Percentiles rank a stretch among this genome's conserved stretches.
Conservation (phyloP, 176 grass and related monocot genomes). For the Rhipidocladum racemiflorum region DNA sequence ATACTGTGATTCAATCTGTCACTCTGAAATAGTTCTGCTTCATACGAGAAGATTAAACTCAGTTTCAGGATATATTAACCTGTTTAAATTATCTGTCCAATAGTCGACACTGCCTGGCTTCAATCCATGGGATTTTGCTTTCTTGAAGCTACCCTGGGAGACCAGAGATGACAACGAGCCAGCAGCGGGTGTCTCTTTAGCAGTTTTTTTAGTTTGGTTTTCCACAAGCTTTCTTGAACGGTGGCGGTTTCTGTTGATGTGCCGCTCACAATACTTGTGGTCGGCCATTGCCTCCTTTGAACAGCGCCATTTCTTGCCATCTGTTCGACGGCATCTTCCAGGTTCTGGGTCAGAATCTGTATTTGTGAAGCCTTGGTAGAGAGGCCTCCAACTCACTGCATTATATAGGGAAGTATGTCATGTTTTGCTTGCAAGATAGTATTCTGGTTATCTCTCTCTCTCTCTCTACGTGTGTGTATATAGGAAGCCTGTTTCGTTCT, state of each 20-base stretch:
- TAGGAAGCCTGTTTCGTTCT: too few species aligned
- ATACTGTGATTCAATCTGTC: not conserved
- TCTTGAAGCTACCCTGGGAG: conserved; percentile 46
- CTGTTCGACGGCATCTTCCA: conserved; percentile 94
- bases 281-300: conserved; percentile 82
- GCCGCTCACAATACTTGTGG: conserved; percentile 97
- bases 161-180: conserved; percentile 18
- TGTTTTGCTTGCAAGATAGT: not conserved
- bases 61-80: conserved; percentile 21
- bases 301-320: conserved; percentile 98
- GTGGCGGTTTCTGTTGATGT: conserved; percentile 94
- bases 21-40: not conserved
- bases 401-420: conserved; percentile 16
- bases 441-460: not conserved
- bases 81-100: conserved; percentile 50
- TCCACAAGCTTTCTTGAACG: conserved; percentile 99
- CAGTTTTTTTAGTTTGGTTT: conserved; percentile 56
- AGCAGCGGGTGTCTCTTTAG: conserved; percentile 32
- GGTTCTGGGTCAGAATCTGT: conserved; percentile 69
- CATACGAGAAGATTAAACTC: not conserved
- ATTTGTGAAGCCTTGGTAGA: conserved; percentile 61
- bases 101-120: conserved; percentile 30
- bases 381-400: conserved; percentile 70
- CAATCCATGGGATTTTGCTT: conserved; percentile 39
- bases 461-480: too few species aligned